These are phyloP conservation scores for Aspergillus spinulosporus DNA, from an alignment of 2,329 filamentous ascomycete genomes.

Conservation along the genomic window DNA sequence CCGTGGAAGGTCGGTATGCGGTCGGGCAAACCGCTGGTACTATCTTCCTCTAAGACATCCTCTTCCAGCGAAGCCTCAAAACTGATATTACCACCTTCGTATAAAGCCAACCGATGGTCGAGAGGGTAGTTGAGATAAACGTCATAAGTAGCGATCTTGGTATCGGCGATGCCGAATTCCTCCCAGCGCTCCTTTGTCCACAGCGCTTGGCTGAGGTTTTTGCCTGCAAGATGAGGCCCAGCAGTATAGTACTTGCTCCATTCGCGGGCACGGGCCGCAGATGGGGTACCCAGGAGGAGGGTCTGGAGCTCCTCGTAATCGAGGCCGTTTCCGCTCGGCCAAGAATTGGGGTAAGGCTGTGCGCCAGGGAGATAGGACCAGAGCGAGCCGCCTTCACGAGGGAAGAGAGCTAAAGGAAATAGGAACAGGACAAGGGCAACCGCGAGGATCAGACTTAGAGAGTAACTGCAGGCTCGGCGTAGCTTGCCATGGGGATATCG, in stretches of 20 bases:
- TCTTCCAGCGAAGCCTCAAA: constrained; percentile 82
- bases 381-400: constrained; percentile 39
- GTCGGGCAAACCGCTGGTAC: constrained; percentile 69
- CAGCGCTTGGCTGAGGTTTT: constrained; percentile 72
- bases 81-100: constrained; percentile 62
- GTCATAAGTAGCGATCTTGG: constrained; percentile 67
- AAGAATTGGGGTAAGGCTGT: constrained; percentile 40
- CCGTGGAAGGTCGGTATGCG: constrained; percentile 90
- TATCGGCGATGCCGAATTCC: constrained; percentile 64
- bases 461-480: constrained; percentile 11
- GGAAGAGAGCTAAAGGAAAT: constrained; percentile 42
- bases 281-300: constrained; percentile 56
- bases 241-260: constrained; percentile 79
- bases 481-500: constrained; percentile 15
- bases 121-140: constrained; percentile 76
- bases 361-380: constrained; percentile 45
- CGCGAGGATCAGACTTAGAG: constrained; percentile 40
- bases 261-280: constrained; percentile 60
- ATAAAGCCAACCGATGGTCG: constrained; percentile 67
- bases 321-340: constrained; percentile 49
- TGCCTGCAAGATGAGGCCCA: constrained; percentile 73
- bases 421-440: constrained; percentile 44
- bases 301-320: constrained; percentile 57
- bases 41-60: constrained; percentile 79
- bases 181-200: constrained; percentile 76